Conservation (phyloP, 192 early-diverging fungal species). For the Gryganskiella cystojenkinii region DNA sequence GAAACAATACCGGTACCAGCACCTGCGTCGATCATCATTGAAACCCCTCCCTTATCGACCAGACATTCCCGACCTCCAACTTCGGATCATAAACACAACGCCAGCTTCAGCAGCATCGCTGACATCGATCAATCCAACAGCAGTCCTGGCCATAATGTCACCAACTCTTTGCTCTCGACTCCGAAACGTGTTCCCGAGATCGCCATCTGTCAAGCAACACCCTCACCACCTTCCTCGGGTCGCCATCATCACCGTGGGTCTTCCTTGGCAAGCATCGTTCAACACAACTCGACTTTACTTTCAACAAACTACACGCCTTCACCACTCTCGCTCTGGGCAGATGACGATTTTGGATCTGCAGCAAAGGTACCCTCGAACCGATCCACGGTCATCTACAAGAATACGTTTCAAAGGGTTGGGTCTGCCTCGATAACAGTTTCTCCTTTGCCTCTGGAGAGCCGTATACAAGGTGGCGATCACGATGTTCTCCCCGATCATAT, state of each 20-base stretch:
- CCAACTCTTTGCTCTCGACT: not conserved
- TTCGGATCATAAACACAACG: no score
- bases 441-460: not conserved
- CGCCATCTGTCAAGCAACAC: conserved; percentile 18
- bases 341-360: not conserved
- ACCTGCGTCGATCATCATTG: not conserved
- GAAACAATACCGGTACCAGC: not conserved
- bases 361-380: conserved; percentile 1
- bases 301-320: not conserved
- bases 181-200: conserved; percentile 24
- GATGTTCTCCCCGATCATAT: conserved; percentile 11
- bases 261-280: not conserved
- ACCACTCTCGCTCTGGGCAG: not conserved
- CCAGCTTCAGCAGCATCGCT: not conserved
- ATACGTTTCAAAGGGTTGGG: conserved; percentile 5
- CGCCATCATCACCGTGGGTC: conserved; percentile 13
- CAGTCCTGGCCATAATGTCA: not conserved
- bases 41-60: no score
- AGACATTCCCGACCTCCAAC: no score
- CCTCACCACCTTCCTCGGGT: conserved; percentile 12
- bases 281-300: not conserved
- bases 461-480: not conserved
- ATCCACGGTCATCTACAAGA: conserved; percentile 9
- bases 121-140: not conserved
- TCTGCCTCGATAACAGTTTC: not conserved